Evolutionary conservation across 2,329 filamentous ascomycete species (phyloP), one percentile per base, ranked within the genome.

Genomic region (Cytospora mali): DNA sequence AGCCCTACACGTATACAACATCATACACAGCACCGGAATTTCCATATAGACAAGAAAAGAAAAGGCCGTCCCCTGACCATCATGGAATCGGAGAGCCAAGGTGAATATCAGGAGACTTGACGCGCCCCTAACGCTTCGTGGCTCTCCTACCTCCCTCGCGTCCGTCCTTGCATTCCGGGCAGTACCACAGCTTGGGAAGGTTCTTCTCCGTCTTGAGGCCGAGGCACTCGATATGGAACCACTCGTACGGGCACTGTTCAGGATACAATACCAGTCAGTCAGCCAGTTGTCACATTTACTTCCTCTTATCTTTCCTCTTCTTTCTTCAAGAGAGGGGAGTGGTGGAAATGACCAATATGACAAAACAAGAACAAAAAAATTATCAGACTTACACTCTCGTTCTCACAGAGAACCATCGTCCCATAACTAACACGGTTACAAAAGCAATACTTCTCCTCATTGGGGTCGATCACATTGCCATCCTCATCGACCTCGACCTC

Each of bases 221-320:
- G 6, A 95, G 89, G 70, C 91, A 95, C 66, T 87, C 86, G 48
- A 95, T 81, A 72, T 95, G 91, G 73, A 94, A 95, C 91, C 91
- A 95, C 74, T 94, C 90, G 66, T 87, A 86, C 69, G 91, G 88
- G 76, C 91, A 95, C 76, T 90, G 79, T 77, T 83, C 70, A 67
- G 21, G 23, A 53, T 42, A 48, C 9, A 27, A 52, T 55, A n/a
- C n/a, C 29, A 42, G 65, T 73, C 63, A 72, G 64, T 35, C 9
- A 64, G 49, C n/a, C 6, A 6, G 6, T 3, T 14, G 35, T 46
- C 0, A 25, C 31, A 13, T 35, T 39, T 48, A n/a, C n/a, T n/a
- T n/a, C n/a, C n/a, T n/a, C n/a, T n/a, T n/a, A n/a, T n/a, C n/a
- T n/a, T n/a, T n/a, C n/a, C n/a, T 39, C 27, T 18, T 16, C 23